Evolutionary conservation across 2,329 filamentous ascomycete species (phyloP), one percentile per base, ranked within the genome.

Genomic region (Akanthomyces lecanii): DNA sequence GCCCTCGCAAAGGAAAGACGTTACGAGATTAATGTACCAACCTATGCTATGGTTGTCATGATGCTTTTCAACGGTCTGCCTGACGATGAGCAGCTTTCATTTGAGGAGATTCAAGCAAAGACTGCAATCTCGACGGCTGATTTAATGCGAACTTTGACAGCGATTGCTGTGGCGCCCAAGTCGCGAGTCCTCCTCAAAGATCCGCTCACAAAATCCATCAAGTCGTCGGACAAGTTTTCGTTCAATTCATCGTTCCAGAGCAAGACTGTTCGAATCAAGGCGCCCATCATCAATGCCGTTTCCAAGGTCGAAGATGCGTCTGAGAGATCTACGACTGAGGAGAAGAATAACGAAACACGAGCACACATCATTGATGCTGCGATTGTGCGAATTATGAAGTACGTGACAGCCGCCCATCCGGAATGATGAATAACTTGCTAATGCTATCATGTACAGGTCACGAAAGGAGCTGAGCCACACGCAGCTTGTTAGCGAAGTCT

Each of bases 21-120:
- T 42, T 94, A 98, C 71, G 95, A 99, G 70, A 80, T 99, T 62
- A 97, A 92, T 65, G 92, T 96, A 23, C 89, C 92, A 1, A 98
- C 95, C 0, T 95, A 95, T 73, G 92, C 88, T 69, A 97, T 98
- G 91, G 79, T 97, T 23, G 87, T 98, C 28, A 77, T 99, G 23
- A 75, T 96, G 51, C 84, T 97, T 0, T 99, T 98, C 82, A 98
- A 98, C 70, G 87, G 94, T 44, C 71, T 96, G 0, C 73, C 72
- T 2, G 79, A 83, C 6, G 80, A 73, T 36, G 76, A 80, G 66
- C 79, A 75, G 53, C 73, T 88, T 18, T 77, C 80, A 0, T 85
- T 87, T 61, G 90, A 95, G 62, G 91, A 97, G 66, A 95, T 98
- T 33, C 89, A 95, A 72, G 87, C 85, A 6, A 83, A 83, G 68